A percentile compares a stretch with the other conserved stretches of the same genome.
These are phyloP conservation scores for Termitomyces sp. DNA, from an alignment of 768 basidiomycete genomes.

Conservation along the genomic window DNA sequence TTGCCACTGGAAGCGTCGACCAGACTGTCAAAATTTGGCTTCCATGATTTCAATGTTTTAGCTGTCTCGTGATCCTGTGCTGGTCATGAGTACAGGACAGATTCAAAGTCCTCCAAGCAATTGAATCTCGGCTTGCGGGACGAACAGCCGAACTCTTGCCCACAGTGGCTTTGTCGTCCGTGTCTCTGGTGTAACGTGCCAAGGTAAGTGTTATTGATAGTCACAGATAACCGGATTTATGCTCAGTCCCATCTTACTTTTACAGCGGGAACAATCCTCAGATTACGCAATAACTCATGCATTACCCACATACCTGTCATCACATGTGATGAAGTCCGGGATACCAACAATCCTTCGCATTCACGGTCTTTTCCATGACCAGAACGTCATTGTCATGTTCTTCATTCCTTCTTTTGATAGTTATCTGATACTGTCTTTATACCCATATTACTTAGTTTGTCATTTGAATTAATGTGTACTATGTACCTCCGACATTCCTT, in stretches of 20 bases:
- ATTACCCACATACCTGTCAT: constrained; percentile 10
- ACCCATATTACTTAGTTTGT: constrained; percentile 15
- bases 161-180: constrained; percentile 4
- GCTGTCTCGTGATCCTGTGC: background rate
- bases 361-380: constrained; percentile 19
- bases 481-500: constrained; percentile 11
- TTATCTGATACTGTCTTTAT: constrained; percentile 11
- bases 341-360: constrained; percentile 17
- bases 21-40: constrained; percentile 64
- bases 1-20: constrained; percentile 66
- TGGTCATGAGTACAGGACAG: background rate
- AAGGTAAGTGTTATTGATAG: constrained; percentile 10
- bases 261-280: constrained; percentile 4
- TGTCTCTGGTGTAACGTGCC: constrained; percentile 9
- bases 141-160: constrained; percentile 6
- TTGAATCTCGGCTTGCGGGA: background rate
- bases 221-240: background rate
- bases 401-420: constrained; percentile 3
- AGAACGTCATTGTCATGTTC: constrained; percentile 2
- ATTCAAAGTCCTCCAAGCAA: constrained; percentile 1
- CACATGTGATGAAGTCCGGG: constrained; percentile 9
- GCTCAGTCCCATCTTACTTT: background rate
- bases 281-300: constrained; percentile 13
- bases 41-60: constrained; percentile 31
- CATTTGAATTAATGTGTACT: constrained; percentile 19